Base-by-base conservation (phyloP, 176 grass and related monocot genomes). In the Carex pumila region DNA sequence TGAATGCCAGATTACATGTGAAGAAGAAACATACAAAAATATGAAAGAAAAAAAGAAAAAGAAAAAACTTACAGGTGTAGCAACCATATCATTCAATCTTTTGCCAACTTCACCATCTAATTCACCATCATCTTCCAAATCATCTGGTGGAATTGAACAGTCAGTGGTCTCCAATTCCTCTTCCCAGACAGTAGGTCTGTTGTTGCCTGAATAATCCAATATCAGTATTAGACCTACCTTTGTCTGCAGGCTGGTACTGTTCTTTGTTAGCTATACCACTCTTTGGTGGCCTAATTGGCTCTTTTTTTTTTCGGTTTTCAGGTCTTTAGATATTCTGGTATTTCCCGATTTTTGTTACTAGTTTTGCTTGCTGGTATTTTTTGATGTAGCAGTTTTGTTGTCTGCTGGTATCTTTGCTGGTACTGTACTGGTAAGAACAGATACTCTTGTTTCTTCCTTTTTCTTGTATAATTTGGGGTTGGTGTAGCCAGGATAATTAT, bases 41-140 rank as follows among this genome's bases (percentile, higher is more conserved):
- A 54, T 7, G 30, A 31, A 54, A 15, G 21, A 56, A 31, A 14
- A 29, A 7, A 7, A 31, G 6, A 45, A 45, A 8, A 22, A 61
- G 25, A 61, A 29, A 13, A 50, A 54, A 90, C 87, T 93, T 90
- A 98, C 92, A 88, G 91, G 95, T 83, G 90, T 82, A 77, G 95
- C 69, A 63, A 90, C 65, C 95, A 98, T 95, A 67, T 83, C 82
- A 52, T 90, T 91, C 70, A 98, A 82, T 81, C 92, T 88, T 71
- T 95, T 91, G 49, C 89, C 93, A 58, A 98, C 92, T 90, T 94
- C 88, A 18, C 89, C 89, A 29, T 94, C 92, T 0, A 98, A 63
- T 39, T 91, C 87, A 5, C 89, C 89, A 2, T 90, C 69, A 12
- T 90, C 29, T 59, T 94, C 88, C 58, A 93, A 75, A 2, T 87